Base-by-base conservation (phyloP, 306 rosid species). In the Cajanus cajan region DNA sequence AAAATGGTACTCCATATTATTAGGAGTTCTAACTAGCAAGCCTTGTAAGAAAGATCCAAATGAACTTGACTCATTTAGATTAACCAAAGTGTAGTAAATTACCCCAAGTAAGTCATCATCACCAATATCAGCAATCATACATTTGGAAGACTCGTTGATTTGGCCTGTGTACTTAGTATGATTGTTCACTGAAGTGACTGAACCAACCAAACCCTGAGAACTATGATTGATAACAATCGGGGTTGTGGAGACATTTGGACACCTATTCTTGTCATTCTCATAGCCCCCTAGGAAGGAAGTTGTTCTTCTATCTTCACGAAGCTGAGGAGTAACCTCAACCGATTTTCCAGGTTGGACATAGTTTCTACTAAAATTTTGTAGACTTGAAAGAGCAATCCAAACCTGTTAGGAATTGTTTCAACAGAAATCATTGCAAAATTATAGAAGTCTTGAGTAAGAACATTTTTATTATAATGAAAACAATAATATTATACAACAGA, bases 41-140 rank as follows among this genome's bases (percentile, higher is more conserved):
- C 52, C 72, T 28, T 47, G 68, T 52, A 45, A 55, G 59, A 74
- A 71, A 74, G 57, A 62, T 41, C 36, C 73, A 71, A 82, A 59
- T 69, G 43, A 73, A 58, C 59, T 54, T 67, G 68, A 71, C 58
- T 45, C 64, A 14, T 51, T 84, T 39, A 84, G 65, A 61, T 63
- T 87, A n/a, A n/a, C n/a, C n/a, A n/a, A n/a, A n/a, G n/a, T n/a
- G n/a, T n/a, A n/a, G n/a, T n/a, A n/a, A n/a, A n/a, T n/a, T 86
- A 93, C 99, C 98, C 89, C 90, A 50, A 93, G 86, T 75, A 95
- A 78, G 78, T 77, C 86, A 21, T 94, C 96, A 0, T 81, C 97
- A 59, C 72, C 89, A 59, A 90, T 66, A 48, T 83, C 78, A 58
- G 12, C 77, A 45, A 54, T 82, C 69, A 87, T 54, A 76, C 77